Evolutionary conservation across 164 flowering plant species (phyloP).

Genomic region (Brasenia schreberi): DNA sequence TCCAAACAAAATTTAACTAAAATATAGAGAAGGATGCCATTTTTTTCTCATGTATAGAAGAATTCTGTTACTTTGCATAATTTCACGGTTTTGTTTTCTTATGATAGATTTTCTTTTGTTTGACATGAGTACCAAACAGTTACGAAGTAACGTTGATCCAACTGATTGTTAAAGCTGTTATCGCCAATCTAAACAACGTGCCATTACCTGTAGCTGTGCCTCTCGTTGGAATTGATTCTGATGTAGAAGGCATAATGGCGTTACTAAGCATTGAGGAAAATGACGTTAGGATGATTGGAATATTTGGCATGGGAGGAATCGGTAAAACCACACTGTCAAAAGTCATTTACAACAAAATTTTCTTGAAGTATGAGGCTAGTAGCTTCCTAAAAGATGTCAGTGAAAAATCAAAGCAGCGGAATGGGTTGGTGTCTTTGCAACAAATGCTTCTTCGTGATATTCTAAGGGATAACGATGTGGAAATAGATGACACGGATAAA

Average conservation of each 20-base stretch:
- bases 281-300: not conserved
- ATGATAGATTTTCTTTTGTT: too few species aligned
- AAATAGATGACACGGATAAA: too few species aligned
- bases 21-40: too few species aligned
- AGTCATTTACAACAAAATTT: not conserved
- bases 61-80: too few species aligned
- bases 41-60: too few species aligned
- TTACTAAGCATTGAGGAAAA: not conserved
- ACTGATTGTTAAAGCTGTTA: not conserved
- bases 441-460: slow-evolving; percentile 4
- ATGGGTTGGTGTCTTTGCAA: slow-evolving; percentile 6
- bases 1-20: too few species aligned
- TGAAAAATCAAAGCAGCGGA: not conserved
- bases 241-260: not conserved
- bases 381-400: not conserved
- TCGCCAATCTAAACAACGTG: not conserved
- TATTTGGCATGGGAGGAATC: not conserved
- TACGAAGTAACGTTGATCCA: not conserved
- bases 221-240: not conserved
- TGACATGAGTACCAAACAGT: too few species aligned
- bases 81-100: too few species aligned
- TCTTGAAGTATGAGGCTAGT: not conserved
- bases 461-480: too few species aligned
- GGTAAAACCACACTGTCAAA: slow-evolving; percentile 1
- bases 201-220: not conserved